These are phyloP conservation scores for Carex pumila DNA, from an alignment of 176 grass and related monocot genomes.

Conservation along the genomic window DNA sequence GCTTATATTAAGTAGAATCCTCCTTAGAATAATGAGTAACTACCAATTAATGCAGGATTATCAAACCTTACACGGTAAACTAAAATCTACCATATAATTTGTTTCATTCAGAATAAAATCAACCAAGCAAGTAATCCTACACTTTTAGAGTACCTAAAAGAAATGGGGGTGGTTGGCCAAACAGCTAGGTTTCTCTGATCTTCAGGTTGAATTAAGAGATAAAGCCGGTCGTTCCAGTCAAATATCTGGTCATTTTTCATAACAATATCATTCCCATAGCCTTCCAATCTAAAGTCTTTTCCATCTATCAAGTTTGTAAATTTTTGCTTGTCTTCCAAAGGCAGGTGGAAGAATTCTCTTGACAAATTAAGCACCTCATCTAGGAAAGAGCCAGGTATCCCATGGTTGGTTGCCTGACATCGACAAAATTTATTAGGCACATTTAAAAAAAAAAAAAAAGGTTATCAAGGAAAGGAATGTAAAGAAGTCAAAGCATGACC, in stretches of 20 bases:
- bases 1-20: background rate
- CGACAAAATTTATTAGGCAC: background rate
- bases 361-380: constrained; percentile 24
- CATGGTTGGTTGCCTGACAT: constrained; percentile 31
- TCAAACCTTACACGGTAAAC: background rate
- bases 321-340: constrained; percentile 30
- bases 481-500: too few relatives aligned
- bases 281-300: constrained; percentile 35
- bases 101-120: background rate
- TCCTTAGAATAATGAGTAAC: background rate
- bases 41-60: background rate
- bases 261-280: constrained; percentile 51
- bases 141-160: background rate
- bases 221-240: constrained; percentile 46
- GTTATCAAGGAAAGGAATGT: background rate
- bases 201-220: constrained; percentile 38
- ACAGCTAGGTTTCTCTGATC: constrained; percentile 7
- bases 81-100: constrained; percentile 2
- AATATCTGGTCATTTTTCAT: constrained; percentile 32
- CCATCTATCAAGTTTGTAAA: constrained; percentile 28
- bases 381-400: constrained; percentile 16
- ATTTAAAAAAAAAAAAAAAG: background rate
- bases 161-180: constrained; percentile 24
- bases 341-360: constrained; percentile 47
- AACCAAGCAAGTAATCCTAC: background rate